A percentile compares a stretch with the other conserved stretches of the same genome.
phyloP scores from a whole-genome alignment of 352 stramenopile genomes.

The Globisporangium iwayamae region DNA sequence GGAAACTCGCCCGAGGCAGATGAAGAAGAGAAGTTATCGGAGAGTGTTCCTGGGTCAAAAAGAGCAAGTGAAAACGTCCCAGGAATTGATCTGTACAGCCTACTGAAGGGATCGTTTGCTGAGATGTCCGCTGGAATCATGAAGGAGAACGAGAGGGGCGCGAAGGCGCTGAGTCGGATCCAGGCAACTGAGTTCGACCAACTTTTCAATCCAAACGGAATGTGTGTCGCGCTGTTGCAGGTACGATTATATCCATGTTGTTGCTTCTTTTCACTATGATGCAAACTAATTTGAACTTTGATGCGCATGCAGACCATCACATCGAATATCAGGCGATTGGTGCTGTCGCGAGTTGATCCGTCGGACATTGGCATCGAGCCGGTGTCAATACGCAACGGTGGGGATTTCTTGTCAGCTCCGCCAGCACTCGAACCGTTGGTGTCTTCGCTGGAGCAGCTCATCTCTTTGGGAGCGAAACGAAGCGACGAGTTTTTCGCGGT shows the following conservation, averaged over 20 bases:
- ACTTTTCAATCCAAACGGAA: slow-evolving; percentile 50
- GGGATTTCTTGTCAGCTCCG: slow-evolving; percentile 49
- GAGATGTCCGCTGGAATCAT: slow-evolving; percentile 9
- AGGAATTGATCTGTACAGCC: slow-evolving; percentile 15
- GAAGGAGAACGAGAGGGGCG: neutral
- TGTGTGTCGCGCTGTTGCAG: slow-evolving; percentile 70
- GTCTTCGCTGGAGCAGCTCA: slow-evolving; percentile 65
- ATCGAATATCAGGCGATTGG: slow-evolving; percentile 76
- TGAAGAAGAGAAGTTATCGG: slow-evolving; percentile 24
- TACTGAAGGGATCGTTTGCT: slow-evolving; percentile 18
- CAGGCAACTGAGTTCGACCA: slow-evolving; percentile 9
- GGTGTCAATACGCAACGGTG: slow-evolving; percentile 29
- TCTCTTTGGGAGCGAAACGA: slow-evolving; percentile 75
- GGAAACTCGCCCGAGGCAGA: slow-evolving; percentile 8
- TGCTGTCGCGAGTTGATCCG: slow-evolving; percentile 75
- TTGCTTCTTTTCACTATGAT: neutral
- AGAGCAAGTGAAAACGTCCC: neutral
- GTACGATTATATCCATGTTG: slow-evolving; percentile 18
- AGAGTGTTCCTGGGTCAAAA: neutral
- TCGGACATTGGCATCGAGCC: slow-evolving; percentile 66
- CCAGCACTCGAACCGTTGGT: slow-evolving; percentile 67
- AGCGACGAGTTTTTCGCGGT: slow-evolving; percentile 77
- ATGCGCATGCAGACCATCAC: slow-evolving; percentile 55
- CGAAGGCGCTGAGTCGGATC: slow-evolving; percentile 1
- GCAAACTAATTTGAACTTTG: neutral